Base-by-base conservation (phyloP, 805 yeast genomes). In the Pichia exigua region DNA sequence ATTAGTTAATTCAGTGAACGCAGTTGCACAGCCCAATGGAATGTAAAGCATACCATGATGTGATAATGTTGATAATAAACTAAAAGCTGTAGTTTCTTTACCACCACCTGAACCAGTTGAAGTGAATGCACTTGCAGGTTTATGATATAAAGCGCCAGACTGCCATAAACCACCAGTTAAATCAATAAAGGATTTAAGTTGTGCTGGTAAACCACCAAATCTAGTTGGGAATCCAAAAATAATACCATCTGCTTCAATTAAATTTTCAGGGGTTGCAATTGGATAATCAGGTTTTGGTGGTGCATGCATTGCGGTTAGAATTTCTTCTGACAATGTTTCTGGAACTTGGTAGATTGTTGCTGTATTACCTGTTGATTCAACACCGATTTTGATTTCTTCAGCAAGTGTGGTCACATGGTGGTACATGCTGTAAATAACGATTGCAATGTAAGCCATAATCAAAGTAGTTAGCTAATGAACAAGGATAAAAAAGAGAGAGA, bases 161-260 rank as follows among this genome's bases (percentile, higher is more conserved):
- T 85, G 87, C 95, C 96, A 88, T 59, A 85, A 73, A 32, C 82
- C 82, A 65, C 94, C 94, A 43, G 91, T 83, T 49, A 81, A 68
- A 63, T 85, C 95, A 79, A 86, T 79, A 75, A 85, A 87, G 20
- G 85, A 72, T 68, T 77, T 78, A 75, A 83, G 77, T 69, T 88
- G 95, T 46, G 88, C 84, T 48, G 95, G 92, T 70, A 76, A 70
- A 66, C 75, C 78, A 69, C 96, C 97, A 66, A 71, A 89, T 70
- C 96, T 81, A 50, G 96, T 85, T 61, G 96, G 95, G 59, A 85
- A 67, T 63, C 97, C 97, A 61, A 89, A 86, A 59, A 90, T 58
- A 73, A 85, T 81, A 46, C 91, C 95, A 64, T 90, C 95, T 73
- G 83, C 86, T 56, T 74, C 70, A 4, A 70, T 64, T 59, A 89